Evolutionary conservation across 441 rosid species (phyloP), one percentile per base, ranked within the genome.

Genomic region (Jatropha podagrica): DNA sequence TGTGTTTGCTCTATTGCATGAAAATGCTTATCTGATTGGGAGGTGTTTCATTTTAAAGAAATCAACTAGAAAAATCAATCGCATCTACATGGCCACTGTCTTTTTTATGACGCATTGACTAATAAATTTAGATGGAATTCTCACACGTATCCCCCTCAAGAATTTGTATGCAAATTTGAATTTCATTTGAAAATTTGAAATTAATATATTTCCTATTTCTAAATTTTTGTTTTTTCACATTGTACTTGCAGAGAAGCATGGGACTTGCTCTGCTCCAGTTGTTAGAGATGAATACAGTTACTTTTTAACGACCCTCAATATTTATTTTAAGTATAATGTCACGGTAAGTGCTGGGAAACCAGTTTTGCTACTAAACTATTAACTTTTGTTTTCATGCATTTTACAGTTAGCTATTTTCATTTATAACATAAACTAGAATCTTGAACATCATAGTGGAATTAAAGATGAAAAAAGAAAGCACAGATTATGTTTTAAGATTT

Each of bases 251-350:
- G 98, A 93, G 92, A 95, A 92, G 83, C 99, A 95, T 52, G 98
- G 99, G 72, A 95, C 98, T 73, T 95, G 98, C 81, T 88, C 94
- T 61, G 84, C 71, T 83, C 90, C 97, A 70, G 97, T 93, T 67
- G 15, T 82, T 78, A 75, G 66, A 60, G 98, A 95, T 81, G 97
- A 92, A 81, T 89, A 92, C 80, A 88, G 20, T 81, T 95, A 91
- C 80, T 95, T 95, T 80, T 41, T 86, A 62, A 77, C 93, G 37
- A 74, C 89, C 37, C 84, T 95, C 79, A 92, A 93, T 81, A 68
- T 95, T 72, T 95, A 88, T 88, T 85, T 87, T 64, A 92, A 95
- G 86, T 83, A 93, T 71, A 95, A 95, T 79, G 85, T 95, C 79
- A 95, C 96, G 14, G 99, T 95, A 84, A 82, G 95, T 84, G 74